Conservation (phyloP, 192 early-diverging fungal genomes). For the Coemansia asiatica region DNA sequence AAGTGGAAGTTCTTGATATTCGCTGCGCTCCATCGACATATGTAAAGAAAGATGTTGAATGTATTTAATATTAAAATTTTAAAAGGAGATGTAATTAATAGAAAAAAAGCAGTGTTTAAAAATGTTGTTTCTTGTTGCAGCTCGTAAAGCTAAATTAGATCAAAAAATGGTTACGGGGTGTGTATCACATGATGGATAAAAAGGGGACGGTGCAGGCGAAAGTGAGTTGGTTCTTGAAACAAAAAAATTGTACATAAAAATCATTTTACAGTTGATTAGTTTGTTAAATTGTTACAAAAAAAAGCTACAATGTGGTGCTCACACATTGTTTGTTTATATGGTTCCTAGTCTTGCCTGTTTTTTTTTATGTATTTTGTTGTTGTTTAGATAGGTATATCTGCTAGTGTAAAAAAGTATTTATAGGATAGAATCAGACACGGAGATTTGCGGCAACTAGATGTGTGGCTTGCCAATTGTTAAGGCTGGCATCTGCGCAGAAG, state of each 20-base stretch:
- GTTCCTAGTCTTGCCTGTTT: background rate
- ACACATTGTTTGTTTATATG: background rate
- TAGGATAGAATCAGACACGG: conserved; percentile 1
- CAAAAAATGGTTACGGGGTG: conserved; percentile 7
- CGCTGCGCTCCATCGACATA: background rate
- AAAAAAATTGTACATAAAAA: too few species aligned
- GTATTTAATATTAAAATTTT: background rate
- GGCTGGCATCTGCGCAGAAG: background rate
- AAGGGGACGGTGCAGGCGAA: background rate
- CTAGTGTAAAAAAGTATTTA: background rate
- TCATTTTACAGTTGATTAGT: too few species aligned
- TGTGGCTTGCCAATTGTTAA: conserved; percentile 6
- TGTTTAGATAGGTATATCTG: background rate
- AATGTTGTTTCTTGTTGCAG: background rate
- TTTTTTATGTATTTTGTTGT: background rate
- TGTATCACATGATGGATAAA: conserved; percentile 8
- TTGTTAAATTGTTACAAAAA: too few species aligned
- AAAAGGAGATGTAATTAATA: too few species aligned
- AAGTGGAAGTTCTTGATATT: conserved; percentile 16
- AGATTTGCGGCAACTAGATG: conserved; percentile 6
- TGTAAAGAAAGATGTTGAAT: background rate
- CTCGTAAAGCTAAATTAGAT: background rate
- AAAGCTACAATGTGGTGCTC: background rate
- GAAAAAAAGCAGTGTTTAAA: background rate
- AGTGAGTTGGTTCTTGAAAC: background rate